These are phyloP conservation scores for Oryza meyeriana DNA, from an alignment of 176 grass and related monocot species.

Conservation along the genomic window DNA sequence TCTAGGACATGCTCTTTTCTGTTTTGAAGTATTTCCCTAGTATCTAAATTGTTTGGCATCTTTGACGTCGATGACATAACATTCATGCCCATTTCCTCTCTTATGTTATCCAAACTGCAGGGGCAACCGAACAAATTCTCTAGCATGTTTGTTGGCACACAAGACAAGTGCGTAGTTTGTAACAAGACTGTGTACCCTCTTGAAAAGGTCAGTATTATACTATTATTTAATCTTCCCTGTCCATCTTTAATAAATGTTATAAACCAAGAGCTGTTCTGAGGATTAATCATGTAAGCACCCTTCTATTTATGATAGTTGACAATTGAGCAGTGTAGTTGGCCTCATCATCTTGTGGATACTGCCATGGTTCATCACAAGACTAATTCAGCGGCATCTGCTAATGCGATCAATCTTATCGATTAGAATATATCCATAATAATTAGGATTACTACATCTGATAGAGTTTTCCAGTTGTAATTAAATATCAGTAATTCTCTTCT, in stretches of 20 bases:
- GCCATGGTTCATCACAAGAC: slow-evolving; percentile 11
- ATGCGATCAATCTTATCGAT: neutral
- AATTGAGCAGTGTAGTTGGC: neutral
- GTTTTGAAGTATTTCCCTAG: neutral
- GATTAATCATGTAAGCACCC: neutral
- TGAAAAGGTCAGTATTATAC: slow-evolving; percentile 68
- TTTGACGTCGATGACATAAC: neutral
- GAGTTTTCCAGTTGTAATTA: neutral
- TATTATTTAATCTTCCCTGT: slow-evolving; percentile 22
- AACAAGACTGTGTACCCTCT: slow-evolving; percentile 91
- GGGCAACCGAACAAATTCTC: slow-evolving; percentile 65
- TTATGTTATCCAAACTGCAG: slow-evolving; percentile 38
- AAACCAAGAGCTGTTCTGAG: neutral
- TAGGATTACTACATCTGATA: neutral
- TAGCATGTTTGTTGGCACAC: slow-evolving; percentile 83
- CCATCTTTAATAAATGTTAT: slow-evolving; percentile 5
- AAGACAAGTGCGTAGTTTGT: slow-evolving; percentile 90
- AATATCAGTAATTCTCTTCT: neutral
- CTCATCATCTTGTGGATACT: slow-evolving; percentile 5
- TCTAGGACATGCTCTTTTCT: neutral
- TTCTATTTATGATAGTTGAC: slow-evolving; percentile 9
- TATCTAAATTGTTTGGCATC: neutral
- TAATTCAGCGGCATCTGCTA: neutral
- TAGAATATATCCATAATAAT: slow-evolving; percentile 2
- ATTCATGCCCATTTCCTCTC: slow-evolving; percentile 6